Percentiles rank a stretch among this genome's conserved stretches.
These are phyloP conservation scores for Pseudozyma sp. DNA, from an alignment of 1,284 basidiomycete species.

Conservation along the genomic window DNA sequence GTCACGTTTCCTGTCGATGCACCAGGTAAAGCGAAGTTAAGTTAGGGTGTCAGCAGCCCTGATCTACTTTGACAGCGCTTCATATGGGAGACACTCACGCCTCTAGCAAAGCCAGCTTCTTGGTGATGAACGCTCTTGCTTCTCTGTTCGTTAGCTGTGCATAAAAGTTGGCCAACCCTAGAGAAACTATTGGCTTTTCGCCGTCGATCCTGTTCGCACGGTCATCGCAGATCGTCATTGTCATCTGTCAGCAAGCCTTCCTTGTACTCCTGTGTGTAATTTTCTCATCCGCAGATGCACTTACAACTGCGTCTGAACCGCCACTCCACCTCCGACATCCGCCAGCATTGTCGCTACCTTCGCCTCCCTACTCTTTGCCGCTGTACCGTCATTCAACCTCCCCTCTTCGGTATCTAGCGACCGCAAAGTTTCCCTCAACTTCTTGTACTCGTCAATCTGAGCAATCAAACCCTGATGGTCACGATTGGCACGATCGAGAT, in stretches of 20 bases:
- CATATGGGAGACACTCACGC: slow-evolving; percentile 9
- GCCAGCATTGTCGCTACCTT: slow-evolving; percentile 18
- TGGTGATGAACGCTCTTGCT: slow-evolving; percentile 48
- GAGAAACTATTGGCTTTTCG: slow-evolving; percentile 41
- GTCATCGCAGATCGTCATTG: neutral
- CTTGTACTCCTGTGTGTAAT: no score
- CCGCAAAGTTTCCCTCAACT: slow-evolving; percentile 30
- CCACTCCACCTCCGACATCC: slow-evolving; percentile 34
- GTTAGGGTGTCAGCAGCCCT: neutral
- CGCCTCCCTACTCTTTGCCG: no score
- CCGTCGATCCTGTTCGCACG: slow-evolving; percentile 10
- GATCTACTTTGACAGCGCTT: no score
- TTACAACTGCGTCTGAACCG: slow-evolving; percentile 28
- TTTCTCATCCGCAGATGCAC: neutral
- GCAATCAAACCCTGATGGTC: slow-evolving; percentile 34
- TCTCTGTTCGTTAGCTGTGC: slow-evolving; percentile 44
- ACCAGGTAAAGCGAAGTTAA: neutral
- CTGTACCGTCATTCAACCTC: slow-evolving; percentile 1
- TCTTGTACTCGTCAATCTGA: slow-evolving; percentile 43
- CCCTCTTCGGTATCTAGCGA: slow-evolving; percentile 20
- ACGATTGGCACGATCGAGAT: slow-evolving; percentile 41
- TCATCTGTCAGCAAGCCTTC: neutral
- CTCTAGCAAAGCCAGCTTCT: slow-evolving; percentile 45
- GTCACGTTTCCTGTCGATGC: slow-evolving; percentile 23
- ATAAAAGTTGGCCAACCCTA: slow-evolving; percentile 48